Evolutionary conservation across 129 eudicot species (phyloP).

Genomic region (Centella asiatica): DNA sequence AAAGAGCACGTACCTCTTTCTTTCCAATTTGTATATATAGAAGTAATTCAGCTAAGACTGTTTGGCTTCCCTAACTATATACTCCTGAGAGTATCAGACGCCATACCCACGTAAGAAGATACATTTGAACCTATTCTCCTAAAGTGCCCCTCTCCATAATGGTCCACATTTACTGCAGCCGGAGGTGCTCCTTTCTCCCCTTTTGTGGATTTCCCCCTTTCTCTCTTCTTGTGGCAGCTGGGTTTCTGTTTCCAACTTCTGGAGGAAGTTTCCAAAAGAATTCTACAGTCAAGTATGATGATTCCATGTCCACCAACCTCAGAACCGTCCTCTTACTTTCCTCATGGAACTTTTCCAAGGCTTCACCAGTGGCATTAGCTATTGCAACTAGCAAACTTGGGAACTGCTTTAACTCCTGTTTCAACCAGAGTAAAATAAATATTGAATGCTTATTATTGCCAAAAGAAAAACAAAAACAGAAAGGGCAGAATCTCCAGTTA

Average conservation of each 20-base stretch:
- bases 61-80: conserved; percentile 83
- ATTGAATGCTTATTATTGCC: neutral
- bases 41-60: conserved; percentile 64
- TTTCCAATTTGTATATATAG: conserved; percentile 77
- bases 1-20: conserved; percentile 51
- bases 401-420: conserved; percentile 83
- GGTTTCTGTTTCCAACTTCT: conserved; percentile 42
- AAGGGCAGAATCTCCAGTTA: too few species aligned
- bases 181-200: conserved; percentile 20
- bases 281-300: conserved; percentile 78
- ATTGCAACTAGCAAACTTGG: conserved; percentile 88
- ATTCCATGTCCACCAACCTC: conserved; percentile 94
- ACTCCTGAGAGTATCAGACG: conserved; percentile 56
- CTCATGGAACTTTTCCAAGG: conserved; percentile 73
- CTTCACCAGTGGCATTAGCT: conserved; percentile 61
- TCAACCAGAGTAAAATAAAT: conserved; percentile 12
- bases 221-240: conserved; percentile 34
- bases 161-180: conserved; percentile 43
- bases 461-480: too few species aligned
- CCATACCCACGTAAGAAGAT: conserved; percentile 68
- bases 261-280: conserved; percentile 96
- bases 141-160: conserved; percentile 71
- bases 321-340: conserved; percentile 87
- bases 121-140: conserved; percentile 94
- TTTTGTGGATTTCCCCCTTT: conserved; percentile 86